These are phyloP conservation scores for Aspergillus ochraceoroseus DNA, from an alignment of 2,329 filamentous ascomycete genomes.

Conservation along the genomic window DNA sequence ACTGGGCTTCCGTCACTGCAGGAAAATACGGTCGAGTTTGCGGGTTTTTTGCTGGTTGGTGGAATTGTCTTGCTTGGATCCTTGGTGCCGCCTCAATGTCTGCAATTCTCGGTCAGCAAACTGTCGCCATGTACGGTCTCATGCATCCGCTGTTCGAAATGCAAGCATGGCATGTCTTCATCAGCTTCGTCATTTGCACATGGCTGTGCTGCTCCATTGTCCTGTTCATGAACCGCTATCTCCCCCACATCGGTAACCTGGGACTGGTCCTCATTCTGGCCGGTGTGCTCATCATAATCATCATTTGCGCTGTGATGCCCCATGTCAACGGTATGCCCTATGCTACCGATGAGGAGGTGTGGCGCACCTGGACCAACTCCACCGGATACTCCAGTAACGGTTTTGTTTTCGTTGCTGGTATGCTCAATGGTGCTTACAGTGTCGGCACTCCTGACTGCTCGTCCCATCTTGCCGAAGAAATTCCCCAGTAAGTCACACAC, in stretches of 20 bases:
- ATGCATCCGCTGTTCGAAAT: slow-evolving; percentile 53
- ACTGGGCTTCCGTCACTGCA: slow-evolving; percentile 57
- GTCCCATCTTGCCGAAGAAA: slow-evolving; percentile 62
- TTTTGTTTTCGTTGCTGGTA: slow-evolving; percentile 61
- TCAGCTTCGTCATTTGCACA: slow-evolving; percentile 54
- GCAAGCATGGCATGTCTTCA: slow-evolving; percentile 56
- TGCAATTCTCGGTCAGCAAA: slow-evolving; percentile 56
- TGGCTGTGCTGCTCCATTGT: slow-evolving; percentile 52
- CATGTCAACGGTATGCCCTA: slow-evolving; percentile 38
- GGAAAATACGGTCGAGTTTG: slow-evolving; percentile 53
- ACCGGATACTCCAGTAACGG: slow-evolving; percentile 47
- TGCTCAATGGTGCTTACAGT: slow-evolving; percentile 65
- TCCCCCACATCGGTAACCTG: slow-evolving; percentile 51
- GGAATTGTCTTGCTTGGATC: slow-evolving; percentile 52
- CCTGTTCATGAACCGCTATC: slow-evolving; percentile 53
- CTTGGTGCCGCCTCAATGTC: slow-evolving; percentile 58
- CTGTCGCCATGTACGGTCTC: slow-evolving; percentile 57
- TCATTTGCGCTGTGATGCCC: slow-evolving; percentile 54
- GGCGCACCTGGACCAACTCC: slow-evolving; percentile 51
- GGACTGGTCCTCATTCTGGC: slow-evolving; percentile 54
- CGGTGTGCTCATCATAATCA: slow-evolving; percentile 51
- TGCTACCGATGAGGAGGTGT: slow-evolving; percentile 52
- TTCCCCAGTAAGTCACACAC: slow-evolving; percentile 40
- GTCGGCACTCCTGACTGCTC: slow-evolving; percentile 63
- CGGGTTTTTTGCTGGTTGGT: slow-evolving; percentile 46